phyloP scores from a whole-genome alignment of 495 filamentous ascomycete genomes.

The Glutinoglossum americanum region DNA sequence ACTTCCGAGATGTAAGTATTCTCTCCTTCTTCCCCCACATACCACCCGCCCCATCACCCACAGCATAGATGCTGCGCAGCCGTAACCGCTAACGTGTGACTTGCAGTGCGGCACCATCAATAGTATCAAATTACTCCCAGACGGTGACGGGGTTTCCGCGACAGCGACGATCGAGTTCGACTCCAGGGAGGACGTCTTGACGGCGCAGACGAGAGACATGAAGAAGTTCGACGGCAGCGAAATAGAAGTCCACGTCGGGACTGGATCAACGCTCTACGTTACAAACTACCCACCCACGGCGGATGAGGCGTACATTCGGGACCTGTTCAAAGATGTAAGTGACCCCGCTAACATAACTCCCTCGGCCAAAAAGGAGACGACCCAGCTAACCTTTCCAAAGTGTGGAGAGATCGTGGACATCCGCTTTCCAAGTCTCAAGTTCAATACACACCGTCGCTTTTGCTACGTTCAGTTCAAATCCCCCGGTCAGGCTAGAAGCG shows the following conservation, averaged over 20 bases:
- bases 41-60: constrained; percentile 5
- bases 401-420: constrained; percentile 69
- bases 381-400: constrained; percentile 11
- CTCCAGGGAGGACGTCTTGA: constrained; percentile 51
- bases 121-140: constrained; percentile 38
- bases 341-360: neutral
- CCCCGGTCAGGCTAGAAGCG: constrained; percentile 36
- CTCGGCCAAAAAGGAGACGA: neutral
- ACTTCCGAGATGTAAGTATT: constrained; percentile 53
- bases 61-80: too few species aligned
- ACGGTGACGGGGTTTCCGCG: constrained; percentile 32
- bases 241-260: constrained; percentile 50
- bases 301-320: constrained; percentile 58
- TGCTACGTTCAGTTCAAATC: constrained; percentile 79
- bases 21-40: neutral
- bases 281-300: constrained; percentile 77
- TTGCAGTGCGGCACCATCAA: constrained; percentile 55
- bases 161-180: constrained; percentile 73
- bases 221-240: constrained; percentile 48
- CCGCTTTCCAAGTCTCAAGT: constrained; percentile 79
- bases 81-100: constrained; percentile 1
- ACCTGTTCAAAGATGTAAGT: constrained; percentile 44
- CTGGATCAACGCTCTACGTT: constrained; percentile 63
- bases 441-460: constrained; percentile 70
- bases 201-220: constrained; percentile 57